Conservation (phyloP, 257 asterid species). For the Linaria vulgaris region DNA sequence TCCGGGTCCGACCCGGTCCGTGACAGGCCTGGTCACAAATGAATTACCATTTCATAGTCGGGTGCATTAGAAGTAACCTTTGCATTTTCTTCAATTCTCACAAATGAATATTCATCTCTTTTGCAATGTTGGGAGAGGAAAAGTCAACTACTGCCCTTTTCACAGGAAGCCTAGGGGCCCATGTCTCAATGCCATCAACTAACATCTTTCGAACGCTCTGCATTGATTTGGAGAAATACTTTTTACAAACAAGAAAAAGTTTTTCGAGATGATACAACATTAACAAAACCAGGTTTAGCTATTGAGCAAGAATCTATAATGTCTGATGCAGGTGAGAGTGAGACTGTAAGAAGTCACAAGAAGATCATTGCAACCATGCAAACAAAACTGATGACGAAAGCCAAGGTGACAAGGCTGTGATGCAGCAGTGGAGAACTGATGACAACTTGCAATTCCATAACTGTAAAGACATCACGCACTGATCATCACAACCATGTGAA, state of each 20-base stretch:
- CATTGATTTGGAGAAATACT: conserved; percentile 26
- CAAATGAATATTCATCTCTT: conserved; percentile 96
- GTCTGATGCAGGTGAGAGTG: conserved; percentile 77
- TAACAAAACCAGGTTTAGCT: conserved; percentile 91
- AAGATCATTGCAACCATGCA: too few relatives aligned
- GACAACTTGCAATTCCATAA: too few relatives aligned
- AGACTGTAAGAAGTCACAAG: too few relatives aligned
- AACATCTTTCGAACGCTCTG: conserved; percentile 90
- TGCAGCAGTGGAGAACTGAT: too few relatives aligned
- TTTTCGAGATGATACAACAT: conserved; percentile 57
- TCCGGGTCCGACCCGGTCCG: too few relatives aligned
- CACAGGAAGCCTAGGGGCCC: conserved; percentile 87
- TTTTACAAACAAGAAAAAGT: conserved; percentile 11
- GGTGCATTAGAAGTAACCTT: neutral
- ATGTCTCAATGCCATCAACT: conserved; percentile 64
- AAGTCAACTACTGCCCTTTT: conserved; percentile 85
- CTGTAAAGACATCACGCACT: too few relatives aligned
- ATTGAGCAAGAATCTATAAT: conserved; percentile 61
- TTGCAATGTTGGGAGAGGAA: conserved; percentile 96
- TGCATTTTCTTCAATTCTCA: neutral
- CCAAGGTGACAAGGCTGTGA: too few relatives aligned
- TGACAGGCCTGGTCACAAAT: conserved; percentile 2
- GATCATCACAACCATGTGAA: too few relatives aligned
- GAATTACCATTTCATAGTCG: neutral
- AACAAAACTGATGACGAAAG: too few relatives aligned